phyloP scores from a whole-genome alignment of 2,329 filamentous ascomycete species.

The Zymoseptoria brevis region DNA sequence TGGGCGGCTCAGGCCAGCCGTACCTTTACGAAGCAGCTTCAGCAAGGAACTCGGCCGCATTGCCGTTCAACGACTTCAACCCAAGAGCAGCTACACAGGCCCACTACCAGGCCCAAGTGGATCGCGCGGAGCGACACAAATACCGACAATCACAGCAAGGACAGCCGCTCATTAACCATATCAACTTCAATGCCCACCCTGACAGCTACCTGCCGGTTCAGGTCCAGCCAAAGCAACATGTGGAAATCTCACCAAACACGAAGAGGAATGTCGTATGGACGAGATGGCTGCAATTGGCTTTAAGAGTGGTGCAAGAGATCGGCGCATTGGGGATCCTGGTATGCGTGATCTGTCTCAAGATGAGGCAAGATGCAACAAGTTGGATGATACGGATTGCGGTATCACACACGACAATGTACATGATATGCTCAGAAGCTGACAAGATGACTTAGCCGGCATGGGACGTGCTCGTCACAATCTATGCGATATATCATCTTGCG shows the following conservation, averaged over 20 bases:
- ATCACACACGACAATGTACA: conserved; percentile 2
- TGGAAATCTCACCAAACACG: conserved; percentile 59
- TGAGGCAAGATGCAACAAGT: conserved; percentile 24
- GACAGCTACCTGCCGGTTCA: conserved; percentile 62
- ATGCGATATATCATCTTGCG: conserved; percentile 73
- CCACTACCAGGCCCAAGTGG: conserved; percentile 51
- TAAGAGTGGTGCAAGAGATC: conserved; percentile 60
- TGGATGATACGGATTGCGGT: conserved; percentile 26
- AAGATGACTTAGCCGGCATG: conserved; percentile 56
- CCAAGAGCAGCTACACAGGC: conserved; percentile 78
- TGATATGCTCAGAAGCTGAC: neutral
- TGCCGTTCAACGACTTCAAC: conserved; percentile 59
- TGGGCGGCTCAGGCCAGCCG: conserved; percentile 42
- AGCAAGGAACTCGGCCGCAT: conserved; percentile 43
- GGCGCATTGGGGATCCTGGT: conserved; percentile 64
- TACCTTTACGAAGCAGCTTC: conserved; percentile 60
- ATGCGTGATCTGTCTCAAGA: conserved; percentile 69
- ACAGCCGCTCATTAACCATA: conserved; percentile 68
- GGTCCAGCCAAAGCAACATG: conserved; percentile 53
- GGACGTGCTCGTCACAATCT: conserved; percentile 60
- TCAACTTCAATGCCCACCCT: conserved; percentile 78
- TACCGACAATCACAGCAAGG: conserved; percentile 60
- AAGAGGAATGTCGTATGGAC: conserved; percentile 64
- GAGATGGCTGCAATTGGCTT: conserved; percentile 58
- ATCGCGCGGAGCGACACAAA: conserved; percentile 42